These are phyloP conservation scores for Zygosaccharomyces pseudorouxii DNA, from an alignment of 805 yeast genomes.

Conservation along the genomic window DNA sequence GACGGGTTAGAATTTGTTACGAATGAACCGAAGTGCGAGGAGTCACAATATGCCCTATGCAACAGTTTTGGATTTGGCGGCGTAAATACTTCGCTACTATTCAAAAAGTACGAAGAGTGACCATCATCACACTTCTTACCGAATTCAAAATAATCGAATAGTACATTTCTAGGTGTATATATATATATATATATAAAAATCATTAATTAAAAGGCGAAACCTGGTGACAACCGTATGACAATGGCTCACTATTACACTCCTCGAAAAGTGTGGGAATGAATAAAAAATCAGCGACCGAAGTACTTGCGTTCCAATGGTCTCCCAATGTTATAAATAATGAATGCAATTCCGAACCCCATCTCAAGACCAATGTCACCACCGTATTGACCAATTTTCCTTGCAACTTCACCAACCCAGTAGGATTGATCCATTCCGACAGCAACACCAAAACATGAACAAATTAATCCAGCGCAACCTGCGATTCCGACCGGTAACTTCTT, in stretches of 20 bases:
- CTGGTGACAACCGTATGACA: no score
- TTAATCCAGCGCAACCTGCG: conserved; percentile 75
- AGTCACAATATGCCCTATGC: conserved; percentile 58
- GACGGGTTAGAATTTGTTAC: conserved; percentile 53
- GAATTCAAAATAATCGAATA: not conserved
- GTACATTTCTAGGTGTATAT: not conserved
- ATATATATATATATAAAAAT: not conserved
- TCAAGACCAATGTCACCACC: conserved; percentile 92
- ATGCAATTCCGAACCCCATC: conserved; percentile 62
- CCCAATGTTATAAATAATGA: conserved; percentile 51
- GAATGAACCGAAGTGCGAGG: conserved; percentile 39
- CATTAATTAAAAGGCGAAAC: not conserved
- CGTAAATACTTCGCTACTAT: conserved; percentile 72
- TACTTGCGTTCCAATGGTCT: conserved; percentile 68
- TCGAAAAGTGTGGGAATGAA: not conserved
- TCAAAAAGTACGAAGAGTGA: conserved; percentile 35
- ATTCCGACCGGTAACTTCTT: conserved; percentile 63
- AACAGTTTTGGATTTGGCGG: conserved; percentile 99
- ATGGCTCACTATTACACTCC: no score
- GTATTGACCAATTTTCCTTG: conserved; percentile 49
- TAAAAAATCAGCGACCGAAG: conserved; percentile 37
- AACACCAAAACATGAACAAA: conserved; percentile 81
- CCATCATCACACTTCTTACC: not conserved
- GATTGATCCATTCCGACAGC: conserved; percentile 83
- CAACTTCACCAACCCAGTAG: conserved; percentile 77